Percentiles rank a stretch among this genome's conserved stretches.
Conservation (phyloP, 208 protist genomes). For the Histomonas meleagridis region DNA sequence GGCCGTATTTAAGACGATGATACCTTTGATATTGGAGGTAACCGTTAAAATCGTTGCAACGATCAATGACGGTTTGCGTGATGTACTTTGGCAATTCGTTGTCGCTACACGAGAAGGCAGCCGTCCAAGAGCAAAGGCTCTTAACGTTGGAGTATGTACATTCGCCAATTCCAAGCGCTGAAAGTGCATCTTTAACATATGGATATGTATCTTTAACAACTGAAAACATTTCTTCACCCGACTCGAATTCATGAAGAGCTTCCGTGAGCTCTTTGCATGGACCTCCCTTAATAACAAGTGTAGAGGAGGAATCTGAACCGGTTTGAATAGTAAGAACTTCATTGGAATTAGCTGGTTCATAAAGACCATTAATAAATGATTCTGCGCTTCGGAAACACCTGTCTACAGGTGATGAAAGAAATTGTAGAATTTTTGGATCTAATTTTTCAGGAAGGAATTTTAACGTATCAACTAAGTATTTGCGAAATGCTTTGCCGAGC, state of each 20-base stretch:
- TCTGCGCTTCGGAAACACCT: background rate
- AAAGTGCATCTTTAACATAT: background rate
- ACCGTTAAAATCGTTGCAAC: background rate
- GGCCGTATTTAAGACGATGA: too few species aligned
- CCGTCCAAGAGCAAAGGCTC: background rate
- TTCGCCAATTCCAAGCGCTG: background rate
- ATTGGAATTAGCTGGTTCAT: background rate
- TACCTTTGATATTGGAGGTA: background rate
- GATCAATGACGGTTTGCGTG: background rate
- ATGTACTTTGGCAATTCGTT: background rate
- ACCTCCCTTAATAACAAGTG: background rate
- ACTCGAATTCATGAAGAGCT: background rate
- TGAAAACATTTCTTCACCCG: too few species aligned
- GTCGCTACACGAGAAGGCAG: background rate
- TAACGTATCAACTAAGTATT: background rate
- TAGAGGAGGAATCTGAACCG: background rate
- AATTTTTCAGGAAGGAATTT: background rate
- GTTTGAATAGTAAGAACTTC: background rate
- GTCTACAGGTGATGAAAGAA: background rate
- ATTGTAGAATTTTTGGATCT: background rate
- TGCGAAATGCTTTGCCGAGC: background rate
- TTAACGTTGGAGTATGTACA: background rate
- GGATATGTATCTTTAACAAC: background rate
- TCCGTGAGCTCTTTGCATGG: background rate
- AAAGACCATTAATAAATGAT: background rate